Evolutionary conservation across 176 grass and related monocot genomes (phyloP), one percentile per base, ranked within the genome.

Genomic region (Oryza coarctata): DNA sequence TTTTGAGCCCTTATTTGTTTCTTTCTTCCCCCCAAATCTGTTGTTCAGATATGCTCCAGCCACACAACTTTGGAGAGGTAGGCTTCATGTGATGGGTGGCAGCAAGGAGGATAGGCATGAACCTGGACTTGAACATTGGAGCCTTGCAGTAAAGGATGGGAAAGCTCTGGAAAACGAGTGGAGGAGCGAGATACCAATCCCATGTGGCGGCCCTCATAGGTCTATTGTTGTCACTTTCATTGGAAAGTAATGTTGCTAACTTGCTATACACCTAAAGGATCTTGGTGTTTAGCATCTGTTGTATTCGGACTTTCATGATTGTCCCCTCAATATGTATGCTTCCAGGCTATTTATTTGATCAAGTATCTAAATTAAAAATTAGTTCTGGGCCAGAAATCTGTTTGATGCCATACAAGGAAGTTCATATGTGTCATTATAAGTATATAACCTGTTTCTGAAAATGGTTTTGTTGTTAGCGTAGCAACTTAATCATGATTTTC

Each of bases 51-150:
- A 96, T 88, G 97, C 97, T 63, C 97, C 97, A 74, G 97, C 97
- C 47, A 99, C 93, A 63, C 97, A 99, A 82, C 91, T 99, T 79
- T 99, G 93, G 97, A 93, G 91, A 77, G 91, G 91, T 33, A 89
- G 93, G 84, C 80, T 99, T 69, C 97, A 99, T 85, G 97, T 99
- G 15, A 99, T 95, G 97, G 97, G 97, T 75, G 97, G 97, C 15
- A 99, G 97, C 89, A 96, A 99, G 89, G 97, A 90, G 89, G 97
- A 99, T 69, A 88, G 93, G 58, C 93, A 99, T 88, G 91, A 87
- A 80, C 87, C 88, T 89, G 97, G 82, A 62, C 66, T 96, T 74
- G 93, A 99, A 60, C 97, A 99, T 84, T 99, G 97, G 93, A 96
- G 93, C 74, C 85, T 99, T 2, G 85, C 87, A 3, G 93, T 99